Percentiles rank a stretch among this genome's conserved stretches.
These are phyloP conservation scores for Wickerhamiella infanticola DNA, from an alignment of 1,139 yeast genomes.

Conservation along the genomic window DNA sequence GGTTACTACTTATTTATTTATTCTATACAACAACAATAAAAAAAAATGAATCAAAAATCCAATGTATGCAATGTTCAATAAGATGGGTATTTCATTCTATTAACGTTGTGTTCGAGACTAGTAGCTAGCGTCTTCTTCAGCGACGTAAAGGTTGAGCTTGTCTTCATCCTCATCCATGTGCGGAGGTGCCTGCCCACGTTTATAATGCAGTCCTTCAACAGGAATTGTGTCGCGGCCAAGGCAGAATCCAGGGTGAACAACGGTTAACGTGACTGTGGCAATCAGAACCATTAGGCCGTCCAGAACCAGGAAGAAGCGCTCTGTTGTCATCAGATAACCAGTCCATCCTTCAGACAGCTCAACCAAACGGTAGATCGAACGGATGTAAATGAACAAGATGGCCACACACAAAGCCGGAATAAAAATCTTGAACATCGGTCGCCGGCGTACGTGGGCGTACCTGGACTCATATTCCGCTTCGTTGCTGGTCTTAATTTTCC, in stretches of 20 bases:
- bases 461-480: constrained; percentile 25
- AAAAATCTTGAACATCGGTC: constrained; percentile 10
- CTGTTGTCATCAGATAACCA: constrained; percentile 56
- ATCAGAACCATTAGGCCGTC: constrained; percentile 58
- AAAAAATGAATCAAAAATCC: too few species aligned
- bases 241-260: constrained; percentile 45
- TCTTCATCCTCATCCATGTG: background rate
- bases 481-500: constrained; percentile 12
- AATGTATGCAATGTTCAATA: too few species aligned
- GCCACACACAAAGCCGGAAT: constrained; percentile 13
- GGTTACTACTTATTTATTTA: background rate
- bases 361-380: constrained; percentile 69
- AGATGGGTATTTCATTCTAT: too few species aligned
- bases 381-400: constrained; percentile 41
- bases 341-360: constrained; percentile 69
- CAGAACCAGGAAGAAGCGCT: constrained; percentile 55
- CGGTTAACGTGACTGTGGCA: constrained; percentile 31
- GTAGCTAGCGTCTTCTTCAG: too few species aligned
- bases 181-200: background rate
- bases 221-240: constrained; percentile 17
- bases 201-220: constrained; percentile 12
- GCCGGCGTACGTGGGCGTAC: constrained; percentile 29
- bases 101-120: too few species aligned
- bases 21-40: background rate
- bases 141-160: background rate